Base-by-base conservation (phyloP, 768 basidiomycete species). In the Tylopilus sp. region DNA sequence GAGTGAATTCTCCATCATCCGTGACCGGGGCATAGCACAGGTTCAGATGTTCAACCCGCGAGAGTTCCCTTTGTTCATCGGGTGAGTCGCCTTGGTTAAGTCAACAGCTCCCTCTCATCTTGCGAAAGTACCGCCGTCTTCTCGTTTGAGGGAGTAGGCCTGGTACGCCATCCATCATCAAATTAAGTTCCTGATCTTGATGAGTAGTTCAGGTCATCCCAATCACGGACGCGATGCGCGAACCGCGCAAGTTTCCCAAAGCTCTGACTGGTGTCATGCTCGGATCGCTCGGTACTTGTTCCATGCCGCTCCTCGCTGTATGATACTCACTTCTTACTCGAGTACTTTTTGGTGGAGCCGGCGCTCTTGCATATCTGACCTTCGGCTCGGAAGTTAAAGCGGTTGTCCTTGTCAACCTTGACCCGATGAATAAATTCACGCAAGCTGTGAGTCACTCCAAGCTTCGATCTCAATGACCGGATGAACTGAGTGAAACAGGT, bases 121-220 rank as follows among this genome's bases (percentile, higher is more conserved):
- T 25, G 55, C 40, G 25, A 58, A 60, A 92, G 94, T 9, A 98
- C 97, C 22, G 96, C 97, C 4, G 96, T 98, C 28, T 98, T 98
- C 71, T 92, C 97, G 1, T 99, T 98, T 62, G 96, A 99, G 71
- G 96, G 96, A 10, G 92, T 99, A 59, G 97, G 96, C 44, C 75
- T 98, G 71, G 87, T 89, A 60, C 59, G 83, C 69, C 48, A 28
- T 26, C 25, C 25, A 19, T 37, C 40, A n/a, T 26, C 13, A 17
- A 24, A 31, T 25, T 31, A 6, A 13, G 25, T 28, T 38, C 29
- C 7, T 24, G 25, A 22, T 45, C 41, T 33, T 55, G 48, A 61
- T 53, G 42, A 21, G 21, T 4, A 14, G 30, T 57, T n/a, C 65
- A 87, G 80, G 76, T 99, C 57, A 91, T 99, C 56, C 97, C 97